These are phyloP conservation scores for Bisporella sp. DNA, from an alignment of 2,329 filamentous ascomycete species.

Conservation along the genomic window DNA sequence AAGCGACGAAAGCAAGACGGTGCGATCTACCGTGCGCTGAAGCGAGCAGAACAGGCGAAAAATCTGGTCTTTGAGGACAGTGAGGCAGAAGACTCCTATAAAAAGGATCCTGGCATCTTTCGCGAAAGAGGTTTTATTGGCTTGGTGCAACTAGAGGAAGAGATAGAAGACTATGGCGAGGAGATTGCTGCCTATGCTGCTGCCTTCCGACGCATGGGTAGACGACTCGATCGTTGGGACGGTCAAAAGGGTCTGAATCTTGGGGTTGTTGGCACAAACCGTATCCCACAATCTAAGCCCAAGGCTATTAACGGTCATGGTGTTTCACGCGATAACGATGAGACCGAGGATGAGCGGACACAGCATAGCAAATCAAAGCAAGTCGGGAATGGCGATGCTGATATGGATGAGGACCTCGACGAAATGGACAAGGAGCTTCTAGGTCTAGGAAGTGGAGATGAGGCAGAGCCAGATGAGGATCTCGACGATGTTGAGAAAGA, in stretches of 20 bases:
- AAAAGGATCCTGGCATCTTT: conserved; percentile 32
- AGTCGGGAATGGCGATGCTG: conserved; percentile 30
- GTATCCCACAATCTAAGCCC: conserved; percentile 13
- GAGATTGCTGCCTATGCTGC: conserved; percentile 61
- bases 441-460: conserved; percentile 38
- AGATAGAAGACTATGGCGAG: conserved; percentile 71
- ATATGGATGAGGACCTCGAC: conserved; percentile 36
- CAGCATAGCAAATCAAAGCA: conserved; percentile 26
- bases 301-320: conserved; percentile 15
- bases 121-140: conserved; percentile 55
- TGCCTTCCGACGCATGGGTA: conserved; percentile 52
- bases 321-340: conserved; percentile 19
- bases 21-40: conserved; percentile 58
- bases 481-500: conserved; percentile 40
- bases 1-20: conserved; percentile 58
- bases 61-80: conserved; percentile 52
- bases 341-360: conserved; percentile 28
- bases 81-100: conserved; percentile 46
- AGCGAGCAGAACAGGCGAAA: conserved; percentile 49
- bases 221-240: conserved; percentile 67
- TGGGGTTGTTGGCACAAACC: conserved; percentile 25
- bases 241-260: conserved; percentile 27
- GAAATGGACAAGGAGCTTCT: conserved; percentile 48
- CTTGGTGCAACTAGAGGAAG: conserved; percentile 51
- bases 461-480: conserved; percentile 31